Conservation (phyloP, 2,329 filamentous ascomycete genomes). For the Diaporthe capsici region DNA sequence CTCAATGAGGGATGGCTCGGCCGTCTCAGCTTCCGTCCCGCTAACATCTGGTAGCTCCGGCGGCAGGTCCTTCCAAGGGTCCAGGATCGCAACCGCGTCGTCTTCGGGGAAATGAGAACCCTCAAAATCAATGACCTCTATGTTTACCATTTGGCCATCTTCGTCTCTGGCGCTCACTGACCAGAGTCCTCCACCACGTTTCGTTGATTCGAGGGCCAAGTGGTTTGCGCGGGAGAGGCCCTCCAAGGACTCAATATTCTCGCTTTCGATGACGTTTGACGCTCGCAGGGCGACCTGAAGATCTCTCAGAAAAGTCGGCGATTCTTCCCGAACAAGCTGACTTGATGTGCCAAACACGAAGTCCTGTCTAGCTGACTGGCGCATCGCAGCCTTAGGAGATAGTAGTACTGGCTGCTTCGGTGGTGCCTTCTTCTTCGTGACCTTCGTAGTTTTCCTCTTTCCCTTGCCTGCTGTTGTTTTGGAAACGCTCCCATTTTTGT, state of each 20-base stretch:
- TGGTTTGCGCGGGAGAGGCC: conserved; percentile 41
- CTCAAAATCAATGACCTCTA: conserved; percentile 73
- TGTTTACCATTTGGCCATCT: conserved; percentile 74
- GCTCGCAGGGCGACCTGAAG: conserved; percentile 72
- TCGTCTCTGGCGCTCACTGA: conserved; percentile 76
- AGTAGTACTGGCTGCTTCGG: conserved; percentile 67
- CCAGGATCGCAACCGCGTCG: conserved; percentile 38
- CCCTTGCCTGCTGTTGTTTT: conserved; percentile 46
- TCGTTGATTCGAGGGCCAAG: conserved; percentile 27
- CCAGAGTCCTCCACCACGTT: conserved; percentile 71
- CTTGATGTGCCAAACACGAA: conserved; percentile 91
- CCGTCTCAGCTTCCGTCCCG: conserved; percentile 14
- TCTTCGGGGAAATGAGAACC: conserved; percentile 55
- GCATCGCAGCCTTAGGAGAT: conserved; percentile 77
- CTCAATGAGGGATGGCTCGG: conserved; percentile 36
- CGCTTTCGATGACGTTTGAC: conserved; percentile 64
- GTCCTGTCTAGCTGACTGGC: conserved; percentile 77
- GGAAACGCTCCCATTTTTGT: conserved; percentile 50
- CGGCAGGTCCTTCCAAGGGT: conserved; percentile 50
- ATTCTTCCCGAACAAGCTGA: conserved; percentile 81
- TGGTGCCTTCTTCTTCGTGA: conserved; percentile 55
- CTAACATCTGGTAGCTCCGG: conserved; percentile 35
- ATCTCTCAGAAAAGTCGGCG: conserved; percentile 74
- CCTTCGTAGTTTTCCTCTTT: conserved; percentile 57
- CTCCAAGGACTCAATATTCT: conserved; percentile 56